Base-by-base conservation (phyloP, 176 grass and related monocot species). In the Ananas comosus region DNA sequence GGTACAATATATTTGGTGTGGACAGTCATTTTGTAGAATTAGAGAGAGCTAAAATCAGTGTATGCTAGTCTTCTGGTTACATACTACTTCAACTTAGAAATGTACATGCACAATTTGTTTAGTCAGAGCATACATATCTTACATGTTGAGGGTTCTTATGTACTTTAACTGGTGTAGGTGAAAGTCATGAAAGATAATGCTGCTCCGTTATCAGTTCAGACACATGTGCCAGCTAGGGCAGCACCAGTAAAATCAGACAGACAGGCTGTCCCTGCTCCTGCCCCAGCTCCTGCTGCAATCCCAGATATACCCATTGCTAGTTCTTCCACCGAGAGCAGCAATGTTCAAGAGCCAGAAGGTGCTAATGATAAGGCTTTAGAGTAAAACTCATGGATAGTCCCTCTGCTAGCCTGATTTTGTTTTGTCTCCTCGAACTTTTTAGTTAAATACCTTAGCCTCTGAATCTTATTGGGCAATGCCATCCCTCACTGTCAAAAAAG, bases 291-390 rank as follows among this genome's bases (percentile, higher is more conserved):
- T 2, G 79, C 70, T 61, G 51, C 74, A 65, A 42, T 42, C 33
- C 33, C 33, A 42, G 95, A 91, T 77, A 67, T 54, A 51, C 82
- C 85, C 82, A 48, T 72, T 47, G 78, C 84, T 78, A 88, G 66
- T 82, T 80, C 80, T 72, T n/a, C 68, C 64, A 16, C 81, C 71
- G 87, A 88, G 69, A 71, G 77, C 28, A 87, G 66, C 63, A 82
- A 75, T 80, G 76, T 78, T 81, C 84, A 91, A 84, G 90, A 90
- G 59, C 50, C 83, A 53, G 95, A 94, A 80, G 95, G 95, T 99
- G 80, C 51, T 51, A 13, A 67, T 64, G 24, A 61, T 61, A 16
- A 7, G 33, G 33, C 33, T 42, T 42, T 42, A 42, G 4, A 42
- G 33, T 42, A 42, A 42, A 42, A 42, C 4, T 7, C 7, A 42